Evolutionary conservation across 768 basidiomycete species (phyloP).

Genomic region (Infundibulicybe gibba): DNA sequence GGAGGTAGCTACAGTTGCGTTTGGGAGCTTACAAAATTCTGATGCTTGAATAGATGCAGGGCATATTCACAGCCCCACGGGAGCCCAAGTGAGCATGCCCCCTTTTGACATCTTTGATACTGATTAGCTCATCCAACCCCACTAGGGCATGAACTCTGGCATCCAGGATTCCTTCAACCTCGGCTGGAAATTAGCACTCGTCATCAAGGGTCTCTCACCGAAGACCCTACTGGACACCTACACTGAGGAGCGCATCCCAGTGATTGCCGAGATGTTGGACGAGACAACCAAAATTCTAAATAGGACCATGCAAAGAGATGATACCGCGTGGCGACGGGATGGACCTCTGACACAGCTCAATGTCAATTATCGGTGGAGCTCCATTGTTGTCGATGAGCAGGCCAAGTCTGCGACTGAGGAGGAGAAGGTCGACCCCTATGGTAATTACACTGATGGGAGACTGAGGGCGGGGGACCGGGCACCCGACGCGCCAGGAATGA

Average conservation of each 20-base stretch:
- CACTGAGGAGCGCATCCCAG: slow-evolving; percentile 38
- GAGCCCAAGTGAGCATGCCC: slow-evolving; percentile 29
- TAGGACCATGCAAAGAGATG: slow-evolving; percentile 13
- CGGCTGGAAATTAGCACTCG: slow-evolving; percentile 42
- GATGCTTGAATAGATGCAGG: slow-evolving; percentile 36
- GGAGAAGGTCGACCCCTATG: slow-evolving; percentile 15
- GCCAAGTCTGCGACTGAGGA: slow-evolving; percentile 7
- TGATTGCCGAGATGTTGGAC: slow-evolving; percentile 42
- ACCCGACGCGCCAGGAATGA: slow-evolving; percentile 33
- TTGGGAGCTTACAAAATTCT: slow-evolving; percentile 6
- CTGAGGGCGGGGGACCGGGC: slow-evolving; percentile 42
- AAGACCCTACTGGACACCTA: slow-evolving; percentile 35
- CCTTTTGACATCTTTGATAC: neutral
- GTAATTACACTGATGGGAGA: slow-evolving; percentile 10
- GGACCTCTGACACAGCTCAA: slow-evolving; percentile 30
- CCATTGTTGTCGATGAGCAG: slow-evolving; percentile 30
- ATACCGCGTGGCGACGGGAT: slow-evolving; percentile 7
- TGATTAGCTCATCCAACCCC: neutral
- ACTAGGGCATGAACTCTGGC: slow-evolving; percentile 12
- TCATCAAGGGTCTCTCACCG: slow-evolving; percentile 30
- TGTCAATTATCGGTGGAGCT: slow-evolving; percentile 41
- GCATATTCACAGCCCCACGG: slow-evolving; percentile 41
- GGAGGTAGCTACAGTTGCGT: slow-evolving; percentile 31
- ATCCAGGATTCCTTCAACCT: slow-evolving; percentile 33
- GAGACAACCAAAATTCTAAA: slow-evolving; percentile 24